These are phyloP conservation scores for Globisporangium alternatum DNA, from an alignment of 352 stramenopile species.

Conservation along the genomic window DNA sequence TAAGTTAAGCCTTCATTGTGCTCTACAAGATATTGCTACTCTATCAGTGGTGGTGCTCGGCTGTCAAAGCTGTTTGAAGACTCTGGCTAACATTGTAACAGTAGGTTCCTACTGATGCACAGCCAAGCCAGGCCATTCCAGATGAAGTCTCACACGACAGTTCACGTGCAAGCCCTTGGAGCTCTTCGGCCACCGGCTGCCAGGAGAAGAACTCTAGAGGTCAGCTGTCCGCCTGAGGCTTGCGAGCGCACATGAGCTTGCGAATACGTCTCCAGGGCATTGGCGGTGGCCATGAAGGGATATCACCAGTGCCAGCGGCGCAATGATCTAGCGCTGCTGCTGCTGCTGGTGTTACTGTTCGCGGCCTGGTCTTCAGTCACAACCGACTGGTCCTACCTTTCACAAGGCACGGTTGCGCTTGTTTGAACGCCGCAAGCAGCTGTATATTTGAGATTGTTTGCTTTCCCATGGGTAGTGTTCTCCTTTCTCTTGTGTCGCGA, in stretches of 20 bases:
- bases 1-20: too few relatives aligned
- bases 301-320: background rate
- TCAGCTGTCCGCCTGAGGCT: background rate
- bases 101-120: background rate
- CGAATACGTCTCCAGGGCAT: background rate
- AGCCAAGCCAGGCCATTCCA: background rate
- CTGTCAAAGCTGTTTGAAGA: too few relatives aligned
- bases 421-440: too few relatives aligned
- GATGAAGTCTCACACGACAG: background rate
- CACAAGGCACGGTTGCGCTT: too few relatives aligned
- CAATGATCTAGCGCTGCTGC: background rate
- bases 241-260: background rate
- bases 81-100: too few relatives aligned
- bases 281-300: background rate
- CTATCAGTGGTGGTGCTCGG: too few relatives aligned
- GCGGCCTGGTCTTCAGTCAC: background rate
- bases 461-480: too few relatives aligned
- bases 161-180: background rate
- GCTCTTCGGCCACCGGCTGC: background rate
- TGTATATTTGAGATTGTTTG: too few relatives aligned
- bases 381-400: too few relatives aligned
- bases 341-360: background rate
- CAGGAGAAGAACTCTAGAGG: background rate
- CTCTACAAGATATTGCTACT: too few relatives aligned
- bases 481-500: too few relatives aligned